Evolutionary conservation across 1,284 basidiomycete species (phyloP), one percentile per base, ranked within the genome.

Genomic region (Xanthoconium separans): DNA sequence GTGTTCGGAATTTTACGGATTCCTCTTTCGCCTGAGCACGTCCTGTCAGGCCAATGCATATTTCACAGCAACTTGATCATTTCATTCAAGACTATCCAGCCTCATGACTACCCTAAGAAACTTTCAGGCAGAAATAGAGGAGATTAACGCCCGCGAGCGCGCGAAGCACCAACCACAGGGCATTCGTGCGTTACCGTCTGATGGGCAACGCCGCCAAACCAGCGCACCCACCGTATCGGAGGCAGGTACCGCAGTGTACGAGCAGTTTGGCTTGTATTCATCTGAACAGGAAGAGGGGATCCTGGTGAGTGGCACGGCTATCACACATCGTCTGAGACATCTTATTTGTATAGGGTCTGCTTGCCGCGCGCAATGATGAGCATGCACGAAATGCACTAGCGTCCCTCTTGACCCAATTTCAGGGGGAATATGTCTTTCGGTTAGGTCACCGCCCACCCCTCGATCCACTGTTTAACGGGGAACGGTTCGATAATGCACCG

Each of bases 111-210:
- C 76, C 53, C 72, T 91, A 64, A 81, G 80, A 47, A 82, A 75
- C 50, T 91, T 91, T 66, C 89, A 91, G 69, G 78, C 71, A 62
- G 87, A 89, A 70, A 91, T 91, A 56, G 83, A 90, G 57, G 79
- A 85, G 60, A 86, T 90, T 64, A 81, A 82, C 53, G 73, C 78
- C 58, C 80, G 82, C 47, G 85, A 89, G 70, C 69, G 81, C 42
- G 72, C 76, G 29, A 87, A 80, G 69, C 83, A 88, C 60, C 80
- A 84, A 42, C 45, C 44, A 11, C 64, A 61, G 34, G 54, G 44
- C 6, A 8, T 31, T 22, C 48, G 36, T 44, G 43, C 43, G 16
- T 44, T 44, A 29, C 36, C 56, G 31, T 70, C 47, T 70, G 61
- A 78, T 70, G 58, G 63, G 65, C 57, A 65, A 30, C 56, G 54